Conservation (phyloP, 1,139 yeast genomes). For the Blastobotrys indianensis region DNA sequence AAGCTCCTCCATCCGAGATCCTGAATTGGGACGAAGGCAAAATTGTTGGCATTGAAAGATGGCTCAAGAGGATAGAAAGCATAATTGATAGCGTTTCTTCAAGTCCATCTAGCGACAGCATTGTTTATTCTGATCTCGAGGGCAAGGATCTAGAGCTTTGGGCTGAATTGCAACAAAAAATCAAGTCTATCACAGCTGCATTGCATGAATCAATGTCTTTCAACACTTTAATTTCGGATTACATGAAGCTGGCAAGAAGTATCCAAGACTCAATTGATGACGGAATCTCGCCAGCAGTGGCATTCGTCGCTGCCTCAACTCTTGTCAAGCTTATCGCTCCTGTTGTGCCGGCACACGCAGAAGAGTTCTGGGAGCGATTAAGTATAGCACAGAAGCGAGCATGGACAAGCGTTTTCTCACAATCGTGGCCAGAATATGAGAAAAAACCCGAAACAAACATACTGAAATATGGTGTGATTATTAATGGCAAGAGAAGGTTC, state of each 20-base stretch:
- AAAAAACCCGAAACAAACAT: constrained; percentile 10
- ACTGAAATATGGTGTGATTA: constrained; percentile 37
- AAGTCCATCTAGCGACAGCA: not conserved
- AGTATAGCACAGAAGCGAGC: constrained; percentile 29
- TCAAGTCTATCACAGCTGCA: constrained; percentile 51
- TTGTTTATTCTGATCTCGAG: constrained; percentile 6
- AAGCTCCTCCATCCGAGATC: constrained; percentile 79
- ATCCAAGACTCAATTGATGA: constrained; percentile 40
- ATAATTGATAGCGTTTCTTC: constrained; percentile 17
- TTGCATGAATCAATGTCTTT: constrained; percentile 56
- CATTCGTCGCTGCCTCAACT: constrained; percentile 44
- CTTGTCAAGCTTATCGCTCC: constrained; percentile 61
- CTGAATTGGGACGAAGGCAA: constrained; percentile 87
- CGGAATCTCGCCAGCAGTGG: constrained; percentile 32
- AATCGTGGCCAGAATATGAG: constrained; percentile 29
- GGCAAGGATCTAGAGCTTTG: constrained; percentile 36
- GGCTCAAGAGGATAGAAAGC: constrained; percentile 61
- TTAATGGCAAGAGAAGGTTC: constrained; percentile 63
- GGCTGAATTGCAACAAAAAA: constrained; percentile 49
- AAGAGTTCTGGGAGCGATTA: constrained; percentile 70
- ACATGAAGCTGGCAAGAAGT: constrained; percentile 73
- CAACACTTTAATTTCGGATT: constrained; percentile 83
- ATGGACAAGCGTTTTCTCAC: constrained; percentile 50
- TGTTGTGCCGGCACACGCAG: constrained; percentile 73
- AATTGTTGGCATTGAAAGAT: constrained; percentile 79